Evolutionary conservation across 2,329 filamentous ascomycete genomes (phyloP), one percentile per base, ranked within the genome.

Genomic region (Lasiodiplodia sp.): DNA sequence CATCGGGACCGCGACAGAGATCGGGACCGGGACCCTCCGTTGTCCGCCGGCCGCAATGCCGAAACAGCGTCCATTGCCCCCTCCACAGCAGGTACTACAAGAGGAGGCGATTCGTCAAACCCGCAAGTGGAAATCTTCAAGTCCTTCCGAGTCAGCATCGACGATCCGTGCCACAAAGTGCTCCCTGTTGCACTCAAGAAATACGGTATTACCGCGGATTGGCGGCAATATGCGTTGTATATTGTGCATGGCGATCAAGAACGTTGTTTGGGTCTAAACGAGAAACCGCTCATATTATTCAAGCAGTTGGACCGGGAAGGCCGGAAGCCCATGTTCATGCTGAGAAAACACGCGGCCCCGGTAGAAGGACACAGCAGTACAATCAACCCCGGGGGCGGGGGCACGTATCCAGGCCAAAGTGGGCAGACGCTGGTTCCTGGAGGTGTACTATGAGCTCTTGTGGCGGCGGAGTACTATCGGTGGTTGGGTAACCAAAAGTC

Each of bases 181-280:
- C 86, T 99, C 2, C 96, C 96, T 1, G 96, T 96, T 18, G 96
- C 96, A 2, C 87, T 99, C 21, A 96, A 96, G 78, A 97, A 97
- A 79, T 99, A 99, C 82, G 96, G 98, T 77, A 99, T 99, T 83
- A 95, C 96, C 73, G 95, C 94, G 25, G 95, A 97, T 63, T 97
- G 94, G 92, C 92, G 96, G 73, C 93, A 98, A 77, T 99, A 99
- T 78, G 95, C 96, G 0, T 84, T 99, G 38, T 99, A 98, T 78
- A 99, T 99, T 78, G 96, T 99, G 4, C 97, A 97, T 75, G 96
- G 96, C n/a, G 94, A 98, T 76, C 94, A 98, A 80, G 96, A 99
- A 82, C 90, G 96, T 16, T 98, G 95, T 78, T 82, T 99, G 47
- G 93, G 92, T 0, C 84, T 97, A 72, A 92, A 98, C 69, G 96